Conservation (phyloP, 257 asterid genomes). For the Haberlea rhodopensis region DNA sequence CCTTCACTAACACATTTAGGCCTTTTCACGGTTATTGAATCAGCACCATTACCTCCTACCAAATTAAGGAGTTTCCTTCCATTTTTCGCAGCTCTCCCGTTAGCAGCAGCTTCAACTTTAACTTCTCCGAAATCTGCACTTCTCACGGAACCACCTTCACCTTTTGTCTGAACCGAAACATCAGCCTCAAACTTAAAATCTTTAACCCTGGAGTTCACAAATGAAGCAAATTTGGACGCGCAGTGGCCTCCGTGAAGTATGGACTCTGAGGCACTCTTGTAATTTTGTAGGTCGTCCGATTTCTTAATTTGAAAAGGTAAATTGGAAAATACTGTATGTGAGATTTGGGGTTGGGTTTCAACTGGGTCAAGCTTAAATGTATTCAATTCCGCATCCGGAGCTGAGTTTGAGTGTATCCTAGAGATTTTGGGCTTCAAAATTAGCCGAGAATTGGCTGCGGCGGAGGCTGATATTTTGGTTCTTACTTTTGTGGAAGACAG, state of each 20-base stretch:
- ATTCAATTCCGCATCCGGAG: conserved; percentile 22
- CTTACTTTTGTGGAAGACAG: conserved; percentile 40
- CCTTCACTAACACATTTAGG: conserved; percentile 59
- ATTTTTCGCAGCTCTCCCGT: conserved; percentile 23
- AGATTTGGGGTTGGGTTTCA: conserved; percentile 20
- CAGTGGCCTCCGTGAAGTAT: conserved; percentile 50
- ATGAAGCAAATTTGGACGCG: conserved; percentile 48
- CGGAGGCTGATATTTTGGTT: conserved; percentile 35
- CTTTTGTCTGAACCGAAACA: conserved; percentile 24
- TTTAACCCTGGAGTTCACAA: conserved; percentile 38
- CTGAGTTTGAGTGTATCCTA: conserved; percentile 32
- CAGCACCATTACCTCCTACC: conserved; percentile 43
- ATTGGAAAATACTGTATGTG: conserved; percentile 42
- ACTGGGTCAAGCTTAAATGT: conserved; percentile 6
- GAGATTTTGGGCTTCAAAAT: conserved; percentile 52
- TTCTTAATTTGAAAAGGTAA: conserved; percentile 38
- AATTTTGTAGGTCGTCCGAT: conserved; percentile 24
- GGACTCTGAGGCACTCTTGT: conserved; percentile 25
- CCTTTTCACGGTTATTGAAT: conserved; percentile 37
- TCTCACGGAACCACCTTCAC: conserved; percentile 12
- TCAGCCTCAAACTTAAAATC: conserved; percentile 60
- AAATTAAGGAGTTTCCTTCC: conserved; percentile 47
- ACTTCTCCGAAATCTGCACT: conserved; percentile 25
- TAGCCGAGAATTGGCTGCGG: conserved; percentile 50
- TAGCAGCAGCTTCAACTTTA: conserved; percentile 25